These are phyloP conservation scores for Atractiella rhizophila DNA, from an alignment of 768 basidiomycete genomes.

Conservation along the genomic window DNA sequence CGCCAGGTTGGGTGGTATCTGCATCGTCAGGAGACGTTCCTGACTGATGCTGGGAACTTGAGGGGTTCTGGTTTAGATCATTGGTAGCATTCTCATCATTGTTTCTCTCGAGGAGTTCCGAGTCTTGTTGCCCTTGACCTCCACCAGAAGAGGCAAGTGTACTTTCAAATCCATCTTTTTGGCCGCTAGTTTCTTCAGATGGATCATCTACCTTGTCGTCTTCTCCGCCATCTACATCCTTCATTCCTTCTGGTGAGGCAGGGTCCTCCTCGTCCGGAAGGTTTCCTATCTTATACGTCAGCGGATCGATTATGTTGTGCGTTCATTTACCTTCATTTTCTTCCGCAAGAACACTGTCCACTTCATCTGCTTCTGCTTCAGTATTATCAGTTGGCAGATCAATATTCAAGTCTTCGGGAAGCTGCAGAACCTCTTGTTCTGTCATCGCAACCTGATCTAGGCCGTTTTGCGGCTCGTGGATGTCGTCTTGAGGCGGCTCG, in stretches of 20 bases:
- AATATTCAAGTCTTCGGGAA: conserved; percentile 19
- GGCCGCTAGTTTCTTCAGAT: conserved; percentile 1
- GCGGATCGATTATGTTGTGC: conserved; percentile 23
- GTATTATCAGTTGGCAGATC: conserved; percentile 5
- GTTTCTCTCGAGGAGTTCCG: not conserved
- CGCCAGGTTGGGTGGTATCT: too few relatives aligned
- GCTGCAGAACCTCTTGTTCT: too few relatives aligned
- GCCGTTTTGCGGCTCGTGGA: conserved; percentile 17
- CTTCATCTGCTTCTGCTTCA: conserved; percentile 18
- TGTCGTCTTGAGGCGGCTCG: conserved; percentile 27
- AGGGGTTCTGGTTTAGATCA: too few relatives aligned
- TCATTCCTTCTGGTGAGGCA: conserved; percentile 34
- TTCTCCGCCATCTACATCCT: conserved; percentile 18
- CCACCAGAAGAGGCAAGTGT: conserved; percentile 1
- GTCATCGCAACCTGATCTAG: conserved; percentile 10
- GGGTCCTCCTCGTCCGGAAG: conserved; percentile 26
- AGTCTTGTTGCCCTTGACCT: too few relatives aligned
- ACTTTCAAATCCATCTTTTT: not conserved
- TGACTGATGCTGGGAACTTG: too few relatives aligned
- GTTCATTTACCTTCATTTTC: conserved; percentile 23
- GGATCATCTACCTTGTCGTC: conserved; percentile 10
- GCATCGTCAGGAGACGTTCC: too few relatives aligned
- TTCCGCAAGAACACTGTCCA: conserved; percentile 18
- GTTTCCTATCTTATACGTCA: conserved; percentile 20
- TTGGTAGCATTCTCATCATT: conserved; percentile 34